Evolutionary conservation across 805 yeast species (phyloP).

Genomic region (Lachancea meyersii): DNA sequence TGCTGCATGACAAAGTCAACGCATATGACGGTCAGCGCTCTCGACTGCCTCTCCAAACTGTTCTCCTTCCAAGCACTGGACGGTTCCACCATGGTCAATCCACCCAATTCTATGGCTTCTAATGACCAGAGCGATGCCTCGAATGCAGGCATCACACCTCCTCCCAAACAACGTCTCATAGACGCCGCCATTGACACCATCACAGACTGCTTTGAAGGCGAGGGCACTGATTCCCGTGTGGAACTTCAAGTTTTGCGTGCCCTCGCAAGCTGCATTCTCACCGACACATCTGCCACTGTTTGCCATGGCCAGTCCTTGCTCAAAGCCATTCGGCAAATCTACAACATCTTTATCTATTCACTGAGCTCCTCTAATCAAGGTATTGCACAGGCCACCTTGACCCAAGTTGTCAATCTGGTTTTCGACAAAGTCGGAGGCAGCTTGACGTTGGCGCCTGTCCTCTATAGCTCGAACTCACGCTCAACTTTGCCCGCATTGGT

Average conservation of each 20-base stretch:
- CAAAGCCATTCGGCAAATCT: conserved; percentile 88
- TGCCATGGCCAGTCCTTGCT: conserved; percentile 80
- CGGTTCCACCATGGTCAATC: conserved; percentile 48
- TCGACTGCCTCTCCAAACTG: conserved; percentile 81
- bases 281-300: conserved; percentile 66
- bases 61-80: conserved; percentile 76
- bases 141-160: conserved; percentile 42
- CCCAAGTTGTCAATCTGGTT: conserved; percentile 81
- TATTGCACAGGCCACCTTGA: conserved; percentile 89
- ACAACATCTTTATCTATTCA: conserved; percentile 84
- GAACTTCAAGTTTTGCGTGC: conserved; percentile 94
- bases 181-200: conserved; percentile 82
- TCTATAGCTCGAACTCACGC: conserved; percentile 9
- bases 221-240: conserved; percentile 80
- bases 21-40: conserved; percentile 63
- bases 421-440: conserved; percentile 62
- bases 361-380: conserved; percentile 79
- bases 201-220: conserved; percentile 82
- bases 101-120: conserved; percentile 35
- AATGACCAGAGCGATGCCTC: conserved; percentile 25
- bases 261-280: conserved; percentile 77
- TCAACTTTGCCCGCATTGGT: conserved; percentile 15
- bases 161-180: conserved; percentile 53
- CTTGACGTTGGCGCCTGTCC: conserved; percentile 18
- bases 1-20: conserved; percentile 64